These are phyloP conservation scores for Arabis hirsuta DNA, from an alignment of 345 rosid genomes.

Conservation along the genomic window DNA sequence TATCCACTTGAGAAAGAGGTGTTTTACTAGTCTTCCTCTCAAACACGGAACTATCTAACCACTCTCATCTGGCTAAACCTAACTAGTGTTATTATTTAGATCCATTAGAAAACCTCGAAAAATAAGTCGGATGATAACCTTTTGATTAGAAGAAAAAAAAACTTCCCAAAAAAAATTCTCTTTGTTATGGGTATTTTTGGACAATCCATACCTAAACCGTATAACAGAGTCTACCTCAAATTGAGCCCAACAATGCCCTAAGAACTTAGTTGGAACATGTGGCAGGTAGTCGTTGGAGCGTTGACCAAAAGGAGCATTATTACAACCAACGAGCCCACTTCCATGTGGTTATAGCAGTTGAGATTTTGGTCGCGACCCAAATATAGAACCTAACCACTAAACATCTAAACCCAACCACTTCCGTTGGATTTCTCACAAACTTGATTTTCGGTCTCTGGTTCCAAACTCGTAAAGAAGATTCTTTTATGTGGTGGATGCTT, in stretches of 20 bases:
- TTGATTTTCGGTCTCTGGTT: background rate
- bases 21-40: no score
- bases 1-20: no score
- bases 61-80: no score
- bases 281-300: background rate
- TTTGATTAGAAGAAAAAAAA: no score
- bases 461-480: background rate
- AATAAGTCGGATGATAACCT: no score
- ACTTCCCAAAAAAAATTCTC: no score
- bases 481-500: conserved; percentile 6
- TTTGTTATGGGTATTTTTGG: no score
- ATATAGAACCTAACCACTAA: conserved; percentile 15
- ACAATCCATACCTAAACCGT: background rate
- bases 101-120: no score
- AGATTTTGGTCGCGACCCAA: conserved; percentile 26
- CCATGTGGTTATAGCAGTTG: conserved; percentile 31
- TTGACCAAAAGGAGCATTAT: background rate
- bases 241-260: background rate
- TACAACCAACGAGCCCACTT: background rate
- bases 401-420: conserved; percentile 23
- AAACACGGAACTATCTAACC: no score
- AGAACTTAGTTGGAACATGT: background rate
- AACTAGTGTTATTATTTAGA: no score
- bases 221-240: background rate
- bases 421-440: conserved; percentile 30